Conservation (phyloP, 768 basidiomycete genomes). For the Pisolithus orientalis region DNA sequence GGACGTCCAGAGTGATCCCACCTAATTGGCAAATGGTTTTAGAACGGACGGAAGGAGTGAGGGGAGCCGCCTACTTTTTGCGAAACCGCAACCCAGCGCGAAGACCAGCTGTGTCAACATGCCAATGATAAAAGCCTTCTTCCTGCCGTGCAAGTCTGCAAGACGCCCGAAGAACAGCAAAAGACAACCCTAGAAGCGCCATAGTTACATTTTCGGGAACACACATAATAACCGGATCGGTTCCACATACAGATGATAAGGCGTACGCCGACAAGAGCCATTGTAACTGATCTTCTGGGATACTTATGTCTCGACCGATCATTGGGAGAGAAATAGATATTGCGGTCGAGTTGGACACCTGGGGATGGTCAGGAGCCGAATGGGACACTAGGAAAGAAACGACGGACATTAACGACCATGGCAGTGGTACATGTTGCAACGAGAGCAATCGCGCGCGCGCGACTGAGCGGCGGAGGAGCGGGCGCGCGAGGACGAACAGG, state of each 20-base stretch:
- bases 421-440: slow-evolving; percentile 35
- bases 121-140: slow-evolving; percentile 59
- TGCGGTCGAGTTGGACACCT: slow-evolving; percentile 35
- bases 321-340: slow-evolving; percentile 47
- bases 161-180: slow-evolving; percentile 73
- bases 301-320: slow-evolving; percentile 43
- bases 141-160: slow-evolving; percentile 76
- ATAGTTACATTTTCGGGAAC: slow-evolving; percentile 3
- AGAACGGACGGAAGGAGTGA: background rate
- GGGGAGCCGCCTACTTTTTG: slow-evolving; percentile 35
- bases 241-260: slow-evolving; percentile 51
- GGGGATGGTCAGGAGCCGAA: background rate
- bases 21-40: slow-evolving; percentile 29
- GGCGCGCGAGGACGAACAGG: background rate
- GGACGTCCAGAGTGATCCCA: slow-evolving; percentile 54
- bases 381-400: background rate
- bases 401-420: slow-evolving; percentile 31
- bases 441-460: slow-evolving; percentile 21
- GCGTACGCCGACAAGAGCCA: slow-evolving; percentile 68
- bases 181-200: slow-evolving; percentile 59
- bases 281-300: slow-evolving; percentile 48
- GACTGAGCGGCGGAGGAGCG: slow-evolving; percentile 14
- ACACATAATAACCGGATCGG: slow-evolving; percentile 1
- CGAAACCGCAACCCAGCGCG: slow-evolving; percentile 60
- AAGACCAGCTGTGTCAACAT: slow-evolving; percentile 47